These are phyloP conservation scores for Talaromyces sp. DNA, from an alignment of 2,329 filamentous ascomycete genomes.

Conservation along the genomic window DNA sequence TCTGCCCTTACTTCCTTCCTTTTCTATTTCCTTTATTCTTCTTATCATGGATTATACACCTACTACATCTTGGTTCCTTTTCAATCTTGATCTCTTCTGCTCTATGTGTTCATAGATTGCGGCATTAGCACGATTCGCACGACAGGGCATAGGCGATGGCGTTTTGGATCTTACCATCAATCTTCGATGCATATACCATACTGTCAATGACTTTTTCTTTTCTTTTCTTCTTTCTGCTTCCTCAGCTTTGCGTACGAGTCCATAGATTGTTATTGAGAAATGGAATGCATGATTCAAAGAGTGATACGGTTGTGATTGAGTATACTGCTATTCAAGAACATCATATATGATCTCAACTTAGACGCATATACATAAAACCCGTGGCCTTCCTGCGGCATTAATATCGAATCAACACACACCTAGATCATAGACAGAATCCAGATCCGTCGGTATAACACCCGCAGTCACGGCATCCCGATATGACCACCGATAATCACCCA, in stretches of 20 bases:
- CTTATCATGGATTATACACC: not conserved
- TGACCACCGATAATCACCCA: conserved; percentile 35
- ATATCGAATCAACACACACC: conserved; percentile 8
- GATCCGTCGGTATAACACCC: conserved; percentile 39
- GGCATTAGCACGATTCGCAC: conserved; percentile 6
- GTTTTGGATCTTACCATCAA: conserved; percentile 4
- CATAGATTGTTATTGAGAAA: conserved; percentile 16
- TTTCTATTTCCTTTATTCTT: not conserved
- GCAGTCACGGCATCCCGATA: conserved; percentile 38
- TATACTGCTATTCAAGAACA: not conserved
- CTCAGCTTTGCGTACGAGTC: conserved; percentile 21
- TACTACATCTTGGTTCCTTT: not conserved
- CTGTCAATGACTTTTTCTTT: conserved; percentile 1
- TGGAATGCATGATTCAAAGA: conserved; percentile 8
- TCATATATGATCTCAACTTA: not conserved
- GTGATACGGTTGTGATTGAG: not conserved
- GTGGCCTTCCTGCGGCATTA: not conserved
- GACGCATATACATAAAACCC: not conserved
- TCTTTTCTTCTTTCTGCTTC: conserved; percentile 1
- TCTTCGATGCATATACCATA: conserved; percentile 17
- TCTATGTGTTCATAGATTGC: conserved; percentile 13
- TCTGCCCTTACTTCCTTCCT: not conserved
- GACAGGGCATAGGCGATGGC: conserved; percentile 13
- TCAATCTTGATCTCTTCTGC: not conserved
- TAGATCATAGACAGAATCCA: conserved; percentile 22